Percentiles rank a stretch among this genome's conserved stretches.
phyloP scores from a whole-genome alignment of 176 grass and related monocot species.

The Cocos nucifera region DNA sequence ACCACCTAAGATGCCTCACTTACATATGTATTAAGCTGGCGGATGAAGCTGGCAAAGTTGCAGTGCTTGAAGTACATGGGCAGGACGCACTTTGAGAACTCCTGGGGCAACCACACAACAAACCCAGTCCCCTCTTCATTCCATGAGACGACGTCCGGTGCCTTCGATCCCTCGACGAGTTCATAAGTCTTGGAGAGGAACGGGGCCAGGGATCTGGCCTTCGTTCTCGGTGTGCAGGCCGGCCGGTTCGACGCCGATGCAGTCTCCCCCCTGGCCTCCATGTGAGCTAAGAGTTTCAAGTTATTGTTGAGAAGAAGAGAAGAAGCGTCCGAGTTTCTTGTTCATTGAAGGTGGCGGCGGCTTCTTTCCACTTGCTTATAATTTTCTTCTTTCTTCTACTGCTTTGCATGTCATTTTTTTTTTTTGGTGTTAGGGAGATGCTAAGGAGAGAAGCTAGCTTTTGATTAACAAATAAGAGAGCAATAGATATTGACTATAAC shows the following conservation, averaged over 20 bases:
- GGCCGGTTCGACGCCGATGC: background rate
- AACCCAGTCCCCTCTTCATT: background rate
- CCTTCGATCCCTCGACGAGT: background rate
- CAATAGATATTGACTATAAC: too few species aligned
- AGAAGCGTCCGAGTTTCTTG: too few species aligned
- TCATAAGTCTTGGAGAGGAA: slow-evolving; percentile 1
- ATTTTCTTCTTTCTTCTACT: too few species aligned
- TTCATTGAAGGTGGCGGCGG: too few species aligned
- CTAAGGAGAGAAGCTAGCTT: too few species aligned
- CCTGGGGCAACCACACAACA: background rate
- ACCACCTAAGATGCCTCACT: background rate
- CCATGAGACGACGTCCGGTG: background rate
- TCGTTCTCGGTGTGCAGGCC: background rate
- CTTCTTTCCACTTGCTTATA: too few species aligned
- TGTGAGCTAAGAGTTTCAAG: too few species aligned
- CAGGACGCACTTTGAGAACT: background rate
- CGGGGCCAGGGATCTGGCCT: background rate
- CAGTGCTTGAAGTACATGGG: background rate
- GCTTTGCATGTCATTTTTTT: too few species aligned
- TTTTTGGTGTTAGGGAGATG: too few species aligned
- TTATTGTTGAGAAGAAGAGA: too few species aligned
- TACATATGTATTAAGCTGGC: slow-evolving; percentile 4
- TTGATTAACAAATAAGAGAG: too few species aligned
- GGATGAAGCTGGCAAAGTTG: slow-evolving; percentile 1
- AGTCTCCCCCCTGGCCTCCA: too few species aligned